Evolutionary conservation across 1,284 basidiomycete genomes (phyloP).

Genomic region (Butyriboletus pseudospeciosus): DNA sequence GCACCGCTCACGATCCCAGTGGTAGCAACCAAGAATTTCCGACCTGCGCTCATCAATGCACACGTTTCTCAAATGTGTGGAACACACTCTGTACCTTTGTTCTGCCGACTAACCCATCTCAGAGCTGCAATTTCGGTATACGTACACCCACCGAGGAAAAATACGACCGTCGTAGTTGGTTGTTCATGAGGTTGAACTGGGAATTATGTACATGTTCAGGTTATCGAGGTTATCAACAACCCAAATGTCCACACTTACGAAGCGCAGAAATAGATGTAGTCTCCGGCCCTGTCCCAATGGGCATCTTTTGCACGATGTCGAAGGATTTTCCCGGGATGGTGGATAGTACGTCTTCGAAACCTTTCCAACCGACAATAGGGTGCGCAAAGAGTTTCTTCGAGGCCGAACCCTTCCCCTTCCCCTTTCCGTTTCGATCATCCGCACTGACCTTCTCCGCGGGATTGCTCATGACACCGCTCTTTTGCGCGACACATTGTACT

Average conservation of each 20-base stretch:
- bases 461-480: conserved; percentile 80
- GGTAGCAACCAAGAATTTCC: conserved; percentile 82
- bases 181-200: conserved; percentile 49
- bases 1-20: conserved; percentile 82
- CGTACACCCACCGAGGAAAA: conserved; percentile 98
- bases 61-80: conserved; percentile 2
- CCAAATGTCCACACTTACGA: conserved; percentile 36
- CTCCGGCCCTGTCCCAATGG: conserved; percentile 32
- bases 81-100: conserved; percentile 52
- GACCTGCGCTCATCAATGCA: conserved; percentile 45
- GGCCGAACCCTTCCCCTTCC: conserved; percentile 30
- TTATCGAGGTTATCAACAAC: background rate
- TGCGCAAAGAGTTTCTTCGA: conserved; percentile 68
- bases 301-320: conserved; percentile 65
- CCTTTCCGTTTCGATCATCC: conserved; percentile 39
- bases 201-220: conserved; percentile 5
- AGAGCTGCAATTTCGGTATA: conserved; percentile 95
- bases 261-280: conserved; percentile 35
- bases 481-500: conserved; percentile 89
- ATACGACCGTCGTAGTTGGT: conserved; percentile 79
- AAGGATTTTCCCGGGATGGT: conserved; percentile 82
- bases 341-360: conserved; percentile 86
- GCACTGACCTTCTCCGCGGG: conserved; percentile 49
- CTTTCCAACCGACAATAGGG: conserved; percentile 93
- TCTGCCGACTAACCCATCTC: conserved; percentile 83